Conservation (phyloP, 305 asterid species). For the Solanum hybrid region DNA sequence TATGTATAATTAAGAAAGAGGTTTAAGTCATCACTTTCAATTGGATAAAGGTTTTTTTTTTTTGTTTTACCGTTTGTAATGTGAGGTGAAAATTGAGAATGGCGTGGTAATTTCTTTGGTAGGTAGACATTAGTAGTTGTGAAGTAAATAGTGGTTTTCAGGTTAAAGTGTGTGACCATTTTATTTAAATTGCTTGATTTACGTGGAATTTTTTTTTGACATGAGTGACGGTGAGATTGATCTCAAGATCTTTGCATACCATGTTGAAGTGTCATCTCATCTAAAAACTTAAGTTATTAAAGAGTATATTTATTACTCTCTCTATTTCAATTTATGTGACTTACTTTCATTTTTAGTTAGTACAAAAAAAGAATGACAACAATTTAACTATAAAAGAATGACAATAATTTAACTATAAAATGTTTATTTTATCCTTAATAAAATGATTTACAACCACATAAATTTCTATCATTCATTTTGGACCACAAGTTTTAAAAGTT, state of each 20-base stretch:
- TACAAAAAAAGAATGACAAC: too few species aligned
- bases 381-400: too few species aligned
- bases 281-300: too few species aligned
- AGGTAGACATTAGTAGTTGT: neutral
- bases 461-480: too few species aligned
- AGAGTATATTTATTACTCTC: too few species aligned
- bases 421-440: too few species aligned
- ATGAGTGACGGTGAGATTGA: neutral
- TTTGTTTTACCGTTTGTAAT: neutral
- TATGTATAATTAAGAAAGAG: neutral
- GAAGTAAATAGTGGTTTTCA: neutral
- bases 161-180: rapidly evolving
- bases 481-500: too few species aligned
- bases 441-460: too few species aligned
- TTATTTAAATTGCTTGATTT: rapidly evolving
- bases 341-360: too few species aligned
- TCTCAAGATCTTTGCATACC: neutral
- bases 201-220: neutral
- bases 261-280: neutral
- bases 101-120: neutral
- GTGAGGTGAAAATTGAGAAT: neutral
- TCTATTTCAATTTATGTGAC: too few species aligned
- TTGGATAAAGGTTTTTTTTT: rapidly evolving
- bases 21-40: neutral
- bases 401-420: too few species aligned